phyloP scores from a whole-genome alignment of 192 early-diverging fungal genomes.

The Coemansia sp. region DNA sequence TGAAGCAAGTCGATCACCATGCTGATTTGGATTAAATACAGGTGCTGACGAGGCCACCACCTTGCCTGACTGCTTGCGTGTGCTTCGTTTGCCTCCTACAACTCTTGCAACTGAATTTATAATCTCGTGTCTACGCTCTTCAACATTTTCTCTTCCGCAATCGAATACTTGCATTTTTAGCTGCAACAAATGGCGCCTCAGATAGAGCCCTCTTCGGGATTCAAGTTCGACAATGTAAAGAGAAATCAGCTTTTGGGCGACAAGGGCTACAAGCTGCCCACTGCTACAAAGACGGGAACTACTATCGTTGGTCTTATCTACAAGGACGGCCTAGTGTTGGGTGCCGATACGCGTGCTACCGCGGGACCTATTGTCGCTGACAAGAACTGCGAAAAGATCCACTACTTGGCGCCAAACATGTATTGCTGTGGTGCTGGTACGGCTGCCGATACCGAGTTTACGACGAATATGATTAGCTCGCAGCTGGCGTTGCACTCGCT shows the following conservation, averaged over 20 bases:
- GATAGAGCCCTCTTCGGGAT: slow-evolving; percentile 40
- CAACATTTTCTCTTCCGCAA: not conserved
- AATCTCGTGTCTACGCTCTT: slow-evolving; percentile 7
- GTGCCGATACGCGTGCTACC: slow-evolving; percentile 97
- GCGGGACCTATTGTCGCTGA: slow-evolving; percentile 94
- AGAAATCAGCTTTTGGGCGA: slow-evolving; percentile 77
- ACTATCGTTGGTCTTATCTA: slow-evolving; percentile 94
- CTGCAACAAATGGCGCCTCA: slow-evolving; percentile 30
- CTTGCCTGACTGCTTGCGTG: slow-evolving; percentile 12
- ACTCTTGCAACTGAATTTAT: not conserved
- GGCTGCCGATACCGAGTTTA: slow-evolving; percentile 98
- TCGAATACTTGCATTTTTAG: slow-evolving; percentile 1
- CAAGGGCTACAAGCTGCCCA: slow-evolving; percentile 81
- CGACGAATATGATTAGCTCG: slow-evolving; percentile 89
- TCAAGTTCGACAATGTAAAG: slow-evolving; percentile 58
- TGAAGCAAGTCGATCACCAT: not conserved
- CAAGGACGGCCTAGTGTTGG: slow-evolving; percentile 95
- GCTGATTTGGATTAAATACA: slow-evolving; percentile 17
- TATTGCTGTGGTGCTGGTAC: slow-evolving; percentile 99
- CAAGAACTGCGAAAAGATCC: slow-evolving; percentile 99
- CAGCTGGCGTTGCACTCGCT: slow-evolving; percentile 94
- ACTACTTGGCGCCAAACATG: slow-evolving; percentile 97
- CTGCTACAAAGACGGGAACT: slow-evolving; percentile 93
- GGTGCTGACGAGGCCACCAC: slow-evolving; percentile 25
- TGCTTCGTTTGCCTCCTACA: not conserved